phyloP scores from a whole-genome alignment of 305 asterid species.

The Rubia tinctorum region DNA sequence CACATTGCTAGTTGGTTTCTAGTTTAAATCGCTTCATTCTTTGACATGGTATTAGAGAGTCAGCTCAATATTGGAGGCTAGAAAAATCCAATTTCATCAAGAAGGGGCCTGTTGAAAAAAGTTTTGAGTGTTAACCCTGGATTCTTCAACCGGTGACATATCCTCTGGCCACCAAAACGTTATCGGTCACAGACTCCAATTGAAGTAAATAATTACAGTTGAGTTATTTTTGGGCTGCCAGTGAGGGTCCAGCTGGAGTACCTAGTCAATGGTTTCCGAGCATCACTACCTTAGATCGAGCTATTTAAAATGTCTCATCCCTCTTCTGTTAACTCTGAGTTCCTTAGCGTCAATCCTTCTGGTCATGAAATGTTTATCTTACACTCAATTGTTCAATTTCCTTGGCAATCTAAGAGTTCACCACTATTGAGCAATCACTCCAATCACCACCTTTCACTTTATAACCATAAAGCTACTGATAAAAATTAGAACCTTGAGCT shows the following conservation, averaged over 20 bases:
- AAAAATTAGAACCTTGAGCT: neutral
- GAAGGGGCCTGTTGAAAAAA: neutral
- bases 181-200: neutral
- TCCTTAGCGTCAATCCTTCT: neutral
- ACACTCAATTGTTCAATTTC: neutral
- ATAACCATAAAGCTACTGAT: conserved; percentile 1
- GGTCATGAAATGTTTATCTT: neutral
- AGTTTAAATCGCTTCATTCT: too few species aligned
- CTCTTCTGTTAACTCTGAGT: neutral
- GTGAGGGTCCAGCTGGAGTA: neutral
- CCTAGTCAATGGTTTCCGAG: neutral
- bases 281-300: neutral
- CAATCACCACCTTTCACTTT: neutral
- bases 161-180: neutral
- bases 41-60: neutral
- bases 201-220: neutral
- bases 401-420: neutral
- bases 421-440: neutral
- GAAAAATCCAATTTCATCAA: neutral
- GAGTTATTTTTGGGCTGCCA: neutral
- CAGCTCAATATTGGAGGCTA: neutral
- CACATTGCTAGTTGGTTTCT: too few species aligned
- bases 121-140: neutral
- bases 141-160: neutral
- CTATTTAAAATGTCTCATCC: neutral